Evolutionary conservation across 768 basidiomycete species (phyloP).

Genomic region (Termitomyces titanicus): DNA sequence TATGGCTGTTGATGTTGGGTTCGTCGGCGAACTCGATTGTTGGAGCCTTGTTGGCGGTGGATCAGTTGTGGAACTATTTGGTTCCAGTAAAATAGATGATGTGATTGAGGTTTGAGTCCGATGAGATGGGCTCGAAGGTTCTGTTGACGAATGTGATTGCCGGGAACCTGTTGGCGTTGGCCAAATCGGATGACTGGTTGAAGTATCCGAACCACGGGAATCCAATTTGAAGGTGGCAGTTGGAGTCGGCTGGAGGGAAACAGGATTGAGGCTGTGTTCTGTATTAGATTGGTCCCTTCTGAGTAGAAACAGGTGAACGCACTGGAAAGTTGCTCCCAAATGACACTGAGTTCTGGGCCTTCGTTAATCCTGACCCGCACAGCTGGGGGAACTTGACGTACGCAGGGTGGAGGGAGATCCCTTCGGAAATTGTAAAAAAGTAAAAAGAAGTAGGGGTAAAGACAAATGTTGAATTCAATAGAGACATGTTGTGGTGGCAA

Average conservation of each 20-base stretch:
- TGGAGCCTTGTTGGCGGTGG: too few relatives aligned
- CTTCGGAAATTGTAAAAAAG: neutral
- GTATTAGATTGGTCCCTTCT: neutral
- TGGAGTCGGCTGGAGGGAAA: neutral
- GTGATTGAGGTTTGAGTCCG: too few relatives aligned
- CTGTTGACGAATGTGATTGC: too few relatives aligned
- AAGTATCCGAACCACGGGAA: too few relatives aligned
- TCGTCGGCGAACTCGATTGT: too few relatives aligned
- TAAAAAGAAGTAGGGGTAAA: neutral
- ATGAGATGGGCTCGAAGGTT: too few relatives aligned
- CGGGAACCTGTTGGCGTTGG: too few relatives aligned
- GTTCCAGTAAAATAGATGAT: too few relatives aligned
- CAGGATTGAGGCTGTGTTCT: neutral
- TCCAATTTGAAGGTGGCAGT: neutral
- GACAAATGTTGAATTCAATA: neutral
- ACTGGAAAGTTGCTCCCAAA: neutral
- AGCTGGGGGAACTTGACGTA: neutral
- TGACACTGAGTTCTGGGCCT: neutral
- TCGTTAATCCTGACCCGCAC: neutral
- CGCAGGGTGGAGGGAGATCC: neutral
- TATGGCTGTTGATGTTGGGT: too few relatives aligned
- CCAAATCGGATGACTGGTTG: too few relatives aligned
- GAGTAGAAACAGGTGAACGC: neutral
- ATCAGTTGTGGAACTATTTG: too few relatives aligned
- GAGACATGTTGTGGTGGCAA: neutral